These are phyloP conservation scores for Nemania serpens DNA, from an alignment of 2,329 filamentous ascomycete genomes.

Conservation along the genomic window DNA sequence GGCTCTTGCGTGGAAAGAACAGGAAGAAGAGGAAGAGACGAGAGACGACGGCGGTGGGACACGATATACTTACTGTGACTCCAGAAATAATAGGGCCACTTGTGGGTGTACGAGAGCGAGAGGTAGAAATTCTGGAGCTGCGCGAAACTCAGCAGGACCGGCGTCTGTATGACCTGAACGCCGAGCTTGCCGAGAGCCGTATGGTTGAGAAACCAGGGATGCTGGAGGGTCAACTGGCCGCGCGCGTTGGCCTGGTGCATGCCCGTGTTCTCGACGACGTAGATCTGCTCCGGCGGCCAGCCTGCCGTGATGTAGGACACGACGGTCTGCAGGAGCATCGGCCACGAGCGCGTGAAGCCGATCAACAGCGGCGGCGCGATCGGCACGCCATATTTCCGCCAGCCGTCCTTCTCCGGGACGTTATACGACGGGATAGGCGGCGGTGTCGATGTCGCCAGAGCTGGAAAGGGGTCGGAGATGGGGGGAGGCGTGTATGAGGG, in stretches of 20 bases:
- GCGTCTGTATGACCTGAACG: slow-evolving; percentile 55
- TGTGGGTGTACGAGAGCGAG: slow-evolving; percentile 48
- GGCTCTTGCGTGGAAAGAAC: not conserved
- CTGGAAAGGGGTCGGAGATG: slow-evolving; percentile 50
- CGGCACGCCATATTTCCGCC: slow-evolving; percentile 46
- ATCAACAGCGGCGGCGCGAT: slow-evolving; percentile 58
- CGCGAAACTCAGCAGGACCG: slow-evolving; percentile 57
- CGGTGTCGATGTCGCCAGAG: slow-evolving; percentile 41
- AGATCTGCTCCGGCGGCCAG: slow-evolving; percentile 61
- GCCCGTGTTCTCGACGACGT: slow-evolving; percentile 64
- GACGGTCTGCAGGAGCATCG: slow-evolving; percentile 59
- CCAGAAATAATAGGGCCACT: slow-evolving; percentile 60
- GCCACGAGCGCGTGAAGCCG: slow-evolving; percentile 62
- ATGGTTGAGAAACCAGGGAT: slow-evolving; percentile 62
- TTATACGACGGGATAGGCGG: slow-evolving; percentile 54
- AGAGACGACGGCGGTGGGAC: not conserved
- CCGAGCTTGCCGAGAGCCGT: slow-evolving; percentile 54
- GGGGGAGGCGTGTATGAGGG: slow-evolving; percentile 45
- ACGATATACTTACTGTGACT: slow-evolving; percentile 49
- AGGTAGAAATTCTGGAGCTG: slow-evolving; percentile 62
- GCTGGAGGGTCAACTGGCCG: slow-evolving; percentile 54
- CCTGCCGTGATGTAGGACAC: slow-evolving; percentile 63
- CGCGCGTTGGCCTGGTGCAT: slow-evolving; percentile 57
- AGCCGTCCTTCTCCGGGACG: slow-evolving; percentile 44
- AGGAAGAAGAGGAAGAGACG: too few species aligned